These are phyloP conservation scores for Porcisia deanei DNA, from an alignment of 208 protist genomes.

Conservation along the genomic window DNA sequence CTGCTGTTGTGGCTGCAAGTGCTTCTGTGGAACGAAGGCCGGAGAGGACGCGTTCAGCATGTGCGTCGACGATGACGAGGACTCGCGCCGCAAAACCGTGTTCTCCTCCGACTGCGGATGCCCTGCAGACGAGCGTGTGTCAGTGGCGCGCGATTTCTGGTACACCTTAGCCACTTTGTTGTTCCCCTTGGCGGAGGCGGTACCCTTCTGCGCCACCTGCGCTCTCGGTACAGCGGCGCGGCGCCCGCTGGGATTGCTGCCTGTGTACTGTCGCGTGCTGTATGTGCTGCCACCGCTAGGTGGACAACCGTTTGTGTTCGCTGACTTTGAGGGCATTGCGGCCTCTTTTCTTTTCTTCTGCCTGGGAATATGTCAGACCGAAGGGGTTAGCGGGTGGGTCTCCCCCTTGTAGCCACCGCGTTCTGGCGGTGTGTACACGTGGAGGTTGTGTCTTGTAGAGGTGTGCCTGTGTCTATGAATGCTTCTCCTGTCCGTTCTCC, in stretches of 20 bases:
- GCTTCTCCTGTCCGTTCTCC: no score
- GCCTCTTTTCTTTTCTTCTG: not conserved
- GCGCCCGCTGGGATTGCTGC: not conserved
- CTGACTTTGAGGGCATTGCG: not conserved
- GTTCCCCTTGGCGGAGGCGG: not conserved
- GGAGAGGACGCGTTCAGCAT: constrained; percentile 23
- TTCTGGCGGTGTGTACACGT: no score
- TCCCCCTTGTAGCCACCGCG: not conserved
- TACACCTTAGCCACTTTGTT: not conserved
- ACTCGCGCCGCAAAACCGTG: not conserved
- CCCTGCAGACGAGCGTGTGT: not conserved
- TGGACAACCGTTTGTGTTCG: not conserved
- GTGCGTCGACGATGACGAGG: not conserved
- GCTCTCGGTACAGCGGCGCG: constrained; percentile 1
- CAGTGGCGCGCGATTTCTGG: not conserved
- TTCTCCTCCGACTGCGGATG: constrained; percentile 5
- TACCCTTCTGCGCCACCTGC: not conserved
- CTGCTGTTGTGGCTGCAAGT: constrained; percentile 9
- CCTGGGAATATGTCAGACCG: not conserved
- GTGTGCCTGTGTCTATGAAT: no score
- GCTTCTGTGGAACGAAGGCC: constrained; percentile 21
- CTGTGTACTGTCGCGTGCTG: not conserved
- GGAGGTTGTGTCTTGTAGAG: no score
- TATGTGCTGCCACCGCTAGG: not conserved
- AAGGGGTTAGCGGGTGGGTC: not conserved